Evolutionary conservation across 2,329 filamentous ascomycete genomes (phyloP).

Genomic region (Hypoxylon sp.): DNA sequence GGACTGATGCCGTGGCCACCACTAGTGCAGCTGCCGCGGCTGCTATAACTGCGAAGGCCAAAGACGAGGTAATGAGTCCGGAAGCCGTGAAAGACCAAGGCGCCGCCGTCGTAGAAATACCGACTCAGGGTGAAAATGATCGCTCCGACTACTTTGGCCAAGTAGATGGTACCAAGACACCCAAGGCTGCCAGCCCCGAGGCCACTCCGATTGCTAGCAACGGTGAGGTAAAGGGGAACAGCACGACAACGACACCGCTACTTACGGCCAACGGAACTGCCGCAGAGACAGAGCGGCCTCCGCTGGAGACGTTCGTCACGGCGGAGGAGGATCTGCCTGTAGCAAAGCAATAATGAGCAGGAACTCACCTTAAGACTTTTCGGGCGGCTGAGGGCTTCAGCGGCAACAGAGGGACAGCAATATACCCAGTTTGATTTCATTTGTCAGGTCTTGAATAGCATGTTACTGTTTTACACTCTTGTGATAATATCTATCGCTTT

Average conservation of each 20-base stretch:
- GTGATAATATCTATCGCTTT: neutral
- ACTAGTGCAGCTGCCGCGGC: constrained; percentile 24
- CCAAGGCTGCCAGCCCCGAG: constrained; percentile 16
- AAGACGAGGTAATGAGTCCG: constrained; percentile 27
- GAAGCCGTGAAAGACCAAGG: constrained; percentile 27
- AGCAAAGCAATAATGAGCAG: constrained; percentile 32
- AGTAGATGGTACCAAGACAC: constrained; percentile 20
- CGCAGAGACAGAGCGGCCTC: constrained; percentile 32
- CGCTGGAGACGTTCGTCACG: constrained; percentile 63
- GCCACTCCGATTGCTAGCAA: constrained; percentile 21
- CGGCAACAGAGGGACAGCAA: constrained; percentile 3
- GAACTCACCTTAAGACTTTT: neutral
- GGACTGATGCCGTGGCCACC: constrained; percentile 13
- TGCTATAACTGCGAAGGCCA: constrained; percentile 12
- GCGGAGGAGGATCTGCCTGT: constrained; percentile 56
- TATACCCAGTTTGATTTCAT: constrained; percentile 34
- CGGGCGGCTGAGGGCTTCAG: constrained; percentile 2
- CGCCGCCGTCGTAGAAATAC: constrained; percentile 4
- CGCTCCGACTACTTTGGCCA: constrained; percentile 5
- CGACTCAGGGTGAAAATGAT: neutral
- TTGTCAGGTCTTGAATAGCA: constrained; percentile 22
- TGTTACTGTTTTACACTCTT: constrained; percentile 7
- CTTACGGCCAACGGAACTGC: constrained; percentile 13
- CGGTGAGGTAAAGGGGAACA: constrained; percentile 11
- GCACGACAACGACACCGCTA: constrained; percentile 17